These are phyloP conservation scores for Malus hybrid DNA, from an alignment of 331 rosid species.

Conservation along the genomic window DNA sequence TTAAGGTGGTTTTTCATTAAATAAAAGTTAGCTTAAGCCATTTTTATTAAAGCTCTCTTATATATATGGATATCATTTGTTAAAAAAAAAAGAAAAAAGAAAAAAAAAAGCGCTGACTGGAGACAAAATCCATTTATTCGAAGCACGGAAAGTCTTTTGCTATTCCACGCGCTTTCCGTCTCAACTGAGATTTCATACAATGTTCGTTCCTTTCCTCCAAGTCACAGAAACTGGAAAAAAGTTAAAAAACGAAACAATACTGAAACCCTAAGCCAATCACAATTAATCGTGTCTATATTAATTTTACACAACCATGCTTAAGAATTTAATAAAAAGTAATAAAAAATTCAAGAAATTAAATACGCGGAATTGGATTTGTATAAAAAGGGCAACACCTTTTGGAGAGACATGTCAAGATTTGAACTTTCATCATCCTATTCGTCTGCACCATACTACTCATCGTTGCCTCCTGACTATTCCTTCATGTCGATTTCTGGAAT, in stretches of 20 bases:
- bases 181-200: not conserved
- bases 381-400: not conserved
- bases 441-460: not conserved
- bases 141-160: too few species aligned
- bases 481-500: conserved; percentile 48
- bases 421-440: not conserved
- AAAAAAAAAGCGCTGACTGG: too few species aligned
- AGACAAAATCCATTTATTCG: too few species aligned
- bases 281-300: not conserved
- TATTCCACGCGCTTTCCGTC: not conserved
- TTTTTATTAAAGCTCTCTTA: too few species aligned
- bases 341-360: not conserved
- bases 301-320: not conserved
- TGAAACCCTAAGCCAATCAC: not conserved
- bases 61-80: too few species aligned
- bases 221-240: not conserved
- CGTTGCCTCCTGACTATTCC: not conserved
- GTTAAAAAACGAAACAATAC: not conserved
- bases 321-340: not conserved
- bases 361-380: not conserved
- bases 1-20: too few species aligned
- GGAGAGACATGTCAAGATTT: not conserved
- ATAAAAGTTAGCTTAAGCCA: too few species aligned
- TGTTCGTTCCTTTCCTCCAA: not conserved
- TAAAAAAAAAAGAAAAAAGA: too few species aligned